Evolutionary conservation across 768 basidiomycete species (phyloP).

Genomic region (Galerina sulciceps): DNA sequence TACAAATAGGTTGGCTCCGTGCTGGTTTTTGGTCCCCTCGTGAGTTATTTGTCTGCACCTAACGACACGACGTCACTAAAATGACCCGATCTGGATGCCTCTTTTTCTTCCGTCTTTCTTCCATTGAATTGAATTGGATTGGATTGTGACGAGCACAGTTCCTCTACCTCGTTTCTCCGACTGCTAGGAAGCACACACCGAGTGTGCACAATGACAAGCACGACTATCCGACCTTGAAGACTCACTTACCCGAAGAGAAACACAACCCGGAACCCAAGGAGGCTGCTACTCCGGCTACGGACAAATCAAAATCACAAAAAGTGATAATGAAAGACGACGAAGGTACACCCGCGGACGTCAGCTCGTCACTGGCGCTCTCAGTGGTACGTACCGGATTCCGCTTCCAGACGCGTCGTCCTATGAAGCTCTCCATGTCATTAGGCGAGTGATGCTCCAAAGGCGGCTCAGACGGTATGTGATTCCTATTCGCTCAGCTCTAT

Average conservation of each 20-base stretch:
- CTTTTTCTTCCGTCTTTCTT: constrained; percentile 2
- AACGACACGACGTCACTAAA: background rate
- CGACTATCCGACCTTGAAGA: constrained; percentile 31
- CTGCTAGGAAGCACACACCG: constrained; percentile 35
- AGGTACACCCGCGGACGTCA: constrained; percentile 41
- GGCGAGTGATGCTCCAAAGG: constrained; percentile 32
- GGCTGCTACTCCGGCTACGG: constrained; percentile 13
- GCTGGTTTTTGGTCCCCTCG: constrained; percentile 43
- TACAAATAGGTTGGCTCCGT: constrained; percentile 42
- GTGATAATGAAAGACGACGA: constrained; percentile 43
- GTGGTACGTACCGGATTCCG: constrained; percentile 26
- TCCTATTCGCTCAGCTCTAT: background rate
- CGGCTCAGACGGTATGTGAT: constrained; percentile 27
- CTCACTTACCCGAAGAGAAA: constrained; percentile 19
- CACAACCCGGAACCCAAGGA: constrained; percentile 14
- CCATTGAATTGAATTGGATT: background rate
- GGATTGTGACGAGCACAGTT: constrained; percentile 25
- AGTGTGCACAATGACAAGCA: constrained; percentile 40
- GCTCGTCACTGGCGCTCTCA: constrained; percentile 33
- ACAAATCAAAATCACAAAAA: constrained; percentile 13
- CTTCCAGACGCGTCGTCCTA: background rate
- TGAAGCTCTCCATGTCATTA: background rate
- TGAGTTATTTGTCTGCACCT: constrained; percentile 25
- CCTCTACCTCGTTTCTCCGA: constrained; percentile 45
- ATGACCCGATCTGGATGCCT: constrained; percentile 2